Percentiles rank a stretch among this genome's conserved stretches.
Evolutionary conservation across 768 basidiomycete genomes (phyloP).

Genomic region (Pulveroboletus sp.): DNA sequence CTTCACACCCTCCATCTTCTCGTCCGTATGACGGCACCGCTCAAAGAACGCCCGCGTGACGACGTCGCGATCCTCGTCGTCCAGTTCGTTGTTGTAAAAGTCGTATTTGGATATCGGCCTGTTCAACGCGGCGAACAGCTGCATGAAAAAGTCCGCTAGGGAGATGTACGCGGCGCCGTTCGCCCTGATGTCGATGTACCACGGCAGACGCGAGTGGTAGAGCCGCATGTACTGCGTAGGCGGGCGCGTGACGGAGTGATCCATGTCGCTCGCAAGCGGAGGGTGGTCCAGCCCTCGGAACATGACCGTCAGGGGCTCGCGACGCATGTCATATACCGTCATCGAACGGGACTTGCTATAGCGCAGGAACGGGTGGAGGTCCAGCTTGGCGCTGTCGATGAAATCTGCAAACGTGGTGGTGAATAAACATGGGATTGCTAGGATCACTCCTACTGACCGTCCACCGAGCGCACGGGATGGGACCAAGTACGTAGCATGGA

Average conservation of each 20-base stretch:
- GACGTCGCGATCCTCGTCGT: conserved; percentile 38
- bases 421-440: too few relatives aligned
- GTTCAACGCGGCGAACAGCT: conserved; percentile 41
- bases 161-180: conserved; percentile 49
- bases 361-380: conserved; percentile 21
- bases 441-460: conserved; percentile 16
- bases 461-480: conserved; percentile 4
- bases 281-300: conserved; percentile 44
- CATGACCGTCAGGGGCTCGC: conserved; percentile 33
- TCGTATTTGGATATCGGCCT: conserved; percentile 46
- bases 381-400: conserved; percentile 24
- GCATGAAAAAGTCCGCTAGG: conserved; percentile 48
- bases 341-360: conserved; percentile 32
- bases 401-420: conserved; percentile 8
- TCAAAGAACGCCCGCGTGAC: conserved; percentile 43
- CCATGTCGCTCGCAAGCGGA: conserved; percentile 46
- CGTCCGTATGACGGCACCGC: conserved; percentile 37
- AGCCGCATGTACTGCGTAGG: conserved; percentile 48
- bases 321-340: conserved; percentile 49
- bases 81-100: conserved; percentile 56
- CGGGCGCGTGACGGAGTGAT: conserved; percentile 50
- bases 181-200: conserved; percentile 58
- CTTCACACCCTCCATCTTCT: conserved; percentile 42
- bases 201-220: conserved; percentile 54
- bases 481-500: conserved; percentile 27